These are phyloP conservation scores for Lagenidium giganteum DNA, from an alignment of 352 stramenopile genomes.

Conservation along the genomic window DNA sequence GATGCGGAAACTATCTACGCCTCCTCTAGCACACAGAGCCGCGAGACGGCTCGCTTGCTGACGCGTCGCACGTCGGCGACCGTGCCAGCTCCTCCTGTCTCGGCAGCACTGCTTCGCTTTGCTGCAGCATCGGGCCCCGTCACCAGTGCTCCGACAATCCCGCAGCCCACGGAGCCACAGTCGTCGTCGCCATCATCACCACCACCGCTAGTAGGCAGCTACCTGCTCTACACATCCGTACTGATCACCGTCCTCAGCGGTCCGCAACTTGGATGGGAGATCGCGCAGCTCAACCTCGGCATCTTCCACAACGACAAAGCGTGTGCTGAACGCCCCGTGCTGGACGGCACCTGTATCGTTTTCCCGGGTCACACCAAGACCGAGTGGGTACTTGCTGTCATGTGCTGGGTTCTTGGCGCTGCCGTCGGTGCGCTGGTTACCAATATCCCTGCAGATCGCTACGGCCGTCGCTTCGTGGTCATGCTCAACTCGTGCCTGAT, in stretches of 20 bases:
- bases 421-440: conserved; percentile 25
- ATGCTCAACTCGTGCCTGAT: conserved; percentile 26
- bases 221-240: conserved; percentile 29
- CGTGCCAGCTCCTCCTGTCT: too few relatives aligned
- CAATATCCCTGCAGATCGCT: conserved; percentile 27
- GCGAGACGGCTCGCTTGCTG: too few relatives aligned
- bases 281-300: conserved; percentile 37
- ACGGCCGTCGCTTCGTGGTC: conserved; percentile 26
- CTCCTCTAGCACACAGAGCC: too few relatives aligned
- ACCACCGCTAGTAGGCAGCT: conserved; percentile 13
- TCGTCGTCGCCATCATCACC: too few relatives aligned
- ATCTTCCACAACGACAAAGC: conserved; percentile 32
- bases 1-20: too few relatives aligned
- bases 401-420: conserved; percentile 33
- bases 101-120: too few relatives aligned
- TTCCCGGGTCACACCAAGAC: conserved; percentile 30
- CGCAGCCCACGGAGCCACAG: too few relatives aligned
- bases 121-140: too few relatives aligned
- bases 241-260: conserved; percentile 29
- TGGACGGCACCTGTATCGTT: conserved; percentile 25
- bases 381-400: conserved; percentile 29
- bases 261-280: conserved; percentile 33
- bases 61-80: too few relatives aligned
- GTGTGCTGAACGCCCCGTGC: conserved; percentile 18
- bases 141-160: too few relatives aligned